Base-by-base conservation (phyloP, 2,329 filamentous ascomycete genomes). In the Orbilia blumenaviensis region DNA sequence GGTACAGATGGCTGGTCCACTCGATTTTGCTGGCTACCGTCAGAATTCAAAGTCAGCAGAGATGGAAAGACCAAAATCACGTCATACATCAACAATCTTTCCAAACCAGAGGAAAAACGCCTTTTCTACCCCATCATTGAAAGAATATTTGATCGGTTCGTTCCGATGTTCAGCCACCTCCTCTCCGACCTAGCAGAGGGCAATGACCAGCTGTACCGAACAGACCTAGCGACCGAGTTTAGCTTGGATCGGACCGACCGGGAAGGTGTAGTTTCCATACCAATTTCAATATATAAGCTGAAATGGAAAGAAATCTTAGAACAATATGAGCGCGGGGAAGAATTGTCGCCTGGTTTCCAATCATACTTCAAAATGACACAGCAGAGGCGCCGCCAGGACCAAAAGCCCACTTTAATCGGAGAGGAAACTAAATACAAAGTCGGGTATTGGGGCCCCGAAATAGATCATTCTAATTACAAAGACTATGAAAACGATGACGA, bases 51-150 rank as follows among this genome's bases (percentile, higher is more conserved):
- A 50, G 36, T 66, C 5, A 32, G 18, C 8, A 1, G 8, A 3
- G 36, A 66, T 18, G 60, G 67, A 1, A 46, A 48, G 23, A 66
- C 60, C 4, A 63, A 48, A n/a, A 60, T 73, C 18, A n/a, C 36
- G 1, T 58, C 60, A 0, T 73, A 73, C n/a, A 60, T 73, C 18
- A 73, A 73, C n/a, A 60, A 61, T 23, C 48, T 73, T 14, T 66
- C 56, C 2, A 6, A n/a, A 14, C 44, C 29, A 3, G 9, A 48
- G 4, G 38, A 66, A 25, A 36, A 66, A 14, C 14, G 38, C 1
- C 36, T 64, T 2, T 63, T 71, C 27, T 66, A 73, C 23, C 68
- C 60, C 2, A 44, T 73, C 16, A 6, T 73, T 12, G 50, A 50
- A 18, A 18, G 38, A 9, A 73, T 73, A 12, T 73, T 73, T 32